Percentiles rank a stretch among this genome's conserved stretches.
These are phyloP conservation scores for Lactarius psammicola DNA, from an alignment of 768 basidiomycete species.

Conservation along the genomic window DNA sequence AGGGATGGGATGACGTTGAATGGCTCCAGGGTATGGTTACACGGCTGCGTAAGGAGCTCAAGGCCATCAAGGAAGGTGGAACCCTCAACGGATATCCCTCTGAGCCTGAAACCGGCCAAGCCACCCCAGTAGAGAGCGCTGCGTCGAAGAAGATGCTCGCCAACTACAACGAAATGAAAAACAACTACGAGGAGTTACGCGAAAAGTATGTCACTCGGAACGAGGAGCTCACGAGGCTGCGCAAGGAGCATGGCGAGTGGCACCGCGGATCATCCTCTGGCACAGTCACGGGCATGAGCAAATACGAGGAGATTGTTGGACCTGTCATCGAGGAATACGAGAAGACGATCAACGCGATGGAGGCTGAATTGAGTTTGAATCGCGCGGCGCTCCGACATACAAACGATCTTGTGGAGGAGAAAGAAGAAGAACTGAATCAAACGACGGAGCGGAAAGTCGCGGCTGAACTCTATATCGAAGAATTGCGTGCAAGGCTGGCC, in stretches of 20 bases:
- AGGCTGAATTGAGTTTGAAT: constrained; percentile 86
- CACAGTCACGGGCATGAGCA: constrained; percentile 56
- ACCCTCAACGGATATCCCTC: constrained; percentile 28
- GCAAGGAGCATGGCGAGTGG: constrained; percentile 74
- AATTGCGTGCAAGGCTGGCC: constrained; percentile 72
- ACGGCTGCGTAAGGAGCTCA: constrained; percentile 85
- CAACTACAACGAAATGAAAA: constrained; percentile 81
- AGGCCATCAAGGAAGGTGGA: constrained; percentile 70
- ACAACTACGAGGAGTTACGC: constrained; percentile 80
- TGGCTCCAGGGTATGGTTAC: constrained; percentile 88
- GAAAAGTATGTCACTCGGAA: constrained; percentile 86
- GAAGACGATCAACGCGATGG: constrained; percentile 93
- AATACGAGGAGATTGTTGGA: constrained; percentile 91
- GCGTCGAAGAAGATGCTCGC: constrained; percentile 73
- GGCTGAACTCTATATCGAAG: constrained; percentile 85
- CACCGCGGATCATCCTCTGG: constrained; percentile 61
- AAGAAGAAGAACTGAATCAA: constrained; percentile 72
- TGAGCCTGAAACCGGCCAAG: constrained; percentile 17
- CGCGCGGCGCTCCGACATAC: constrained; percentile 85
- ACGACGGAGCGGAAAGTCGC: constrained; percentile 69
- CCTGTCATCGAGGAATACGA: constrained; percentile 99
- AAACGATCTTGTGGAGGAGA: constrained; percentile 90
- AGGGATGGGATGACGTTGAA: constrained; percentile 98
- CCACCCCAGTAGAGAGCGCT: constrained; percentile 34
- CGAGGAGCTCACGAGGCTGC: constrained; percentile 78